phyloP scores from a whole-genome alignment of 306 rosid genomes.

The Cicer judaicum region DNA sequence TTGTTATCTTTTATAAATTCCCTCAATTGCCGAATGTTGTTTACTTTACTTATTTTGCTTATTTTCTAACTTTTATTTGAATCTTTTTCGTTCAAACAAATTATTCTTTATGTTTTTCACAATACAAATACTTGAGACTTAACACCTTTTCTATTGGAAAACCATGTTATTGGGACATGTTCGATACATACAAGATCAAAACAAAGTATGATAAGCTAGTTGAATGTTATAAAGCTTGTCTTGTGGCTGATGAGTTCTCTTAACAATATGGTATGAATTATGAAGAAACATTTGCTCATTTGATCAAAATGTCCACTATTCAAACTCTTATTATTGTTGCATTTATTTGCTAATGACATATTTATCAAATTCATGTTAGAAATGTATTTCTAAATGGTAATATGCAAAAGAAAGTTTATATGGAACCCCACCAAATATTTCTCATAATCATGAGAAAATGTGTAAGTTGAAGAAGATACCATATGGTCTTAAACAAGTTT shows the following conservation, averaged over 20 bases:
- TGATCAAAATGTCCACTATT: neutral
- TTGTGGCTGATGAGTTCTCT: neutral
- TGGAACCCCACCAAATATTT: neutral
- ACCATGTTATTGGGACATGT: too few relatives aligned
- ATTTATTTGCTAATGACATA: neutral
- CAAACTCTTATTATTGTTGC: neutral
- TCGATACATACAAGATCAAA: too few relatives aligned
- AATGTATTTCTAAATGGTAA: neutral
- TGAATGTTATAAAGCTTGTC: too few relatives aligned
- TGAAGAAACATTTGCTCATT: neutral
- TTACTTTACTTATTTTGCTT: too few relatives aligned
- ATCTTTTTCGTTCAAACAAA: too few relatives aligned
- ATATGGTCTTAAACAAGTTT: neutral
- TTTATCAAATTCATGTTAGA: neutral
- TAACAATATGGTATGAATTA: neutral
- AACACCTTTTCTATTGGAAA: too few relatives aligned
- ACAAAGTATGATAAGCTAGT: too few relatives aligned
- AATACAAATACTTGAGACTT: too few relatives aligned
- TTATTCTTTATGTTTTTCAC: too few relatives aligned
- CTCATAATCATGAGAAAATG: neutral
- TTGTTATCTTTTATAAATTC: too few relatives aligned
- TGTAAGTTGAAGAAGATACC: neutral
- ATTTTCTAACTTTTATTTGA: too few relatives aligned
- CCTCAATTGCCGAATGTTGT: too few relatives aligned
- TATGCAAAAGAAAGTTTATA: neutral